phyloP scores from a whole-genome alignment of 1,139 yeast species.

The Lodderomyces parapsilosis region DNA sequence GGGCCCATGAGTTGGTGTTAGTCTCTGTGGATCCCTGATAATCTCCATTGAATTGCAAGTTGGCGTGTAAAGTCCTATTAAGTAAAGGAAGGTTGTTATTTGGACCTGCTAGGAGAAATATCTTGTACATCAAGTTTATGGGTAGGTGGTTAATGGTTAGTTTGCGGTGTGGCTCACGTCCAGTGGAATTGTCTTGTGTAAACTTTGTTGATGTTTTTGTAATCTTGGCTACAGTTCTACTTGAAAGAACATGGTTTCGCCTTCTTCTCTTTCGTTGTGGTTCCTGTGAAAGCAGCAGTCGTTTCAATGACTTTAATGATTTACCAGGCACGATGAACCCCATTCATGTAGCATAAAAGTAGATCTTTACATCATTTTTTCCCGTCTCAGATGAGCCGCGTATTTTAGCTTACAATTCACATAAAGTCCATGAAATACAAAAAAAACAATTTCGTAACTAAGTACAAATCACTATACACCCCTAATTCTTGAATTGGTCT shows the following conservation, averaged over 20 bases:
- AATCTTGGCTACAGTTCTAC: neutral
- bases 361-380: neutral
- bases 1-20: constrained; percentile 14
- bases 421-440: too few relatives aligned
- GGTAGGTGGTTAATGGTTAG: constrained; percentile 19
- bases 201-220: neutral
- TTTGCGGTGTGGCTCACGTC: neutral
- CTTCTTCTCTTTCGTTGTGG: constrained; percentile 8
- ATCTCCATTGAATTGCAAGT: constrained; percentile 19
- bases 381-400: too few relatives aligned
- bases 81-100: constrained; percentile 25
- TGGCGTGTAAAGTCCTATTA: constrained; percentile 22
- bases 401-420: too few relatives aligned
- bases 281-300: neutral
- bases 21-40: neutral
- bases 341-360: constrained; percentile 17
- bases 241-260: neutral
- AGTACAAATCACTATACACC: neutral
- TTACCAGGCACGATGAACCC: constrained; percentile 34
- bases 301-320: constrained; percentile 10
- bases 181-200: neutral
- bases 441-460: neutral
- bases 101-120: constrained; percentile 32
- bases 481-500: constrained; percentile 71
- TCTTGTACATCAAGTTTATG: constrained; percentile 27